Percentiles rank a stretch among this genome's conserved stretches.
phyloP scores from a whole-genome alignment of 306 rosid genomes.

The Mimosa pudica region DNA sequence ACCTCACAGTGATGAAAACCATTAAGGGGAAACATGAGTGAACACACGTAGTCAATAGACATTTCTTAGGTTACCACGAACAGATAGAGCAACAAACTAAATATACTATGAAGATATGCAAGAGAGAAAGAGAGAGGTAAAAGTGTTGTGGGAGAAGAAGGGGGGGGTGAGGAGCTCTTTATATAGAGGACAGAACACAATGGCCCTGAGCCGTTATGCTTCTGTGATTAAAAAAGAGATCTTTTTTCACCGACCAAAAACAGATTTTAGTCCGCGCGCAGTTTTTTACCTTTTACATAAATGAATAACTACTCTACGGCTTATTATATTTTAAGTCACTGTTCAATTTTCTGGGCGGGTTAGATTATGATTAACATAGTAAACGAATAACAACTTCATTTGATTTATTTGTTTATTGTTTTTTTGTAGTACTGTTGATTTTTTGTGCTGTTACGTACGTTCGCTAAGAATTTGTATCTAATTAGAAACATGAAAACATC shows the following conservation, averaged over 20 bases:
- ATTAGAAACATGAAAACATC: too few species aligned
- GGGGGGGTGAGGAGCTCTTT: slow-evolving; percentile 2
- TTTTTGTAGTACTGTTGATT: too few species aligned
- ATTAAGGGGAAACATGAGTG: slow-evolving; percentile 34
- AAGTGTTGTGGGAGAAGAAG: slow-evolving; percentile 16
- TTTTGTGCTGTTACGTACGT: too few species aligned
- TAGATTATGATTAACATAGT: background rate
- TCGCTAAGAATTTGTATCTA: too few species aligned
- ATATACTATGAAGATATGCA: background rate
- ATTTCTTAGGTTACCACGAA: slow-evolving; percentile 17
- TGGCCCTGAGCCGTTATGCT: background rate
- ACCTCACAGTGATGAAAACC: slow-evolving; percentile 28
- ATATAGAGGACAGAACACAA: slow-evolving; percentile 22
- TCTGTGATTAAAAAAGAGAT: too few species aligned
- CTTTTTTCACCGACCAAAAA: too few species aligned
- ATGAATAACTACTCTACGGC: background rate
- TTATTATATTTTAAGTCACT: background rate
- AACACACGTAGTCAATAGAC: slow-evolving; percentile 40
- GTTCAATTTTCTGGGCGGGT: background rate
- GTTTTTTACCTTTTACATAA: background rate
- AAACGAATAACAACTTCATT: too few species aligned
- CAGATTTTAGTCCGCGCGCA: background rate
- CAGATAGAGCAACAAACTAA: background rate
- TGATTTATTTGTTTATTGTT: too few species aligned
- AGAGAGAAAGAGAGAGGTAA: background rate